phyloP scores from a whole-genome alignment of 2,329 filamentous ascomycete genomes.

The Colletotrichum destructivum region DNA sequence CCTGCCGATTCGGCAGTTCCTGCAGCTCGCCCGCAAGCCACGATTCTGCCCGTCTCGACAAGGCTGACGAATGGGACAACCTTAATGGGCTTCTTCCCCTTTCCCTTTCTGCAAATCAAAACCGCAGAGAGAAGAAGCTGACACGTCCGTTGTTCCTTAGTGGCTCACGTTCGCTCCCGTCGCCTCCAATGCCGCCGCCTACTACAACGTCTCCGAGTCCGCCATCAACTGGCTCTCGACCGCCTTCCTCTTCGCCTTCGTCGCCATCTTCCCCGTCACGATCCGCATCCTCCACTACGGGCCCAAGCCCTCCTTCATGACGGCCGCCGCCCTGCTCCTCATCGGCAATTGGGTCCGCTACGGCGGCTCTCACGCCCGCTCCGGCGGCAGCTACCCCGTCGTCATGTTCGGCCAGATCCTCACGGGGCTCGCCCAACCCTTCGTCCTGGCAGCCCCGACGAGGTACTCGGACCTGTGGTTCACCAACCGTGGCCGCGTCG shows the following conservation, averaged over 20 bases:
- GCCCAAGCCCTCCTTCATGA: slow-evolving; percentile 83
- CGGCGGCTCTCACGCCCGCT: slow-evolving; percentile 71
- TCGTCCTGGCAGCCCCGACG: slow-evolving; percentile 90
- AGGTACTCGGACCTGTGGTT: slow-evolving; percentile 97
- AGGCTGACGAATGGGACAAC: slow-evolving; percentile 19
- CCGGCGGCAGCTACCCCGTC: slow-evolving; percentile 77
- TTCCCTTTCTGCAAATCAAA: background rate
- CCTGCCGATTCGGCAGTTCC: background rate
- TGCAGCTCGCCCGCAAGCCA: slow-evolving; percentile 5
- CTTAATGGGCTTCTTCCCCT: no score
- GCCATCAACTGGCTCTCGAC: slow-evolving; percentile 95
- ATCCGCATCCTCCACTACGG: slow-evolving; percentile 86
- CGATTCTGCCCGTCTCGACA: background rate
- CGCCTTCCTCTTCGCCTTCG: slow-evolving; percentile 88
- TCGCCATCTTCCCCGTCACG: slow-evolving; percentile 77
- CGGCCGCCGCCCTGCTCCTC: slow-evolving; percentile 80
- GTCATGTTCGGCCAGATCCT: slow-evolving; percentile 94
- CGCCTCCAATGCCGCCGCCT: slow-evolving; percentile 79
- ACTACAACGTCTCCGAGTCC: slow-evolving; percentile 82
- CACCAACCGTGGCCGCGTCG: slow-evolving; percentile 84
- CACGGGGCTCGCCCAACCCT: slow-evolving; percentile 90
- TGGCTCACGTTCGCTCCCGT: slow-evolving; percentile 95
- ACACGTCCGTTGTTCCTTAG: slow-evolving; percentile 57
- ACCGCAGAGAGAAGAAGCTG: background rate
- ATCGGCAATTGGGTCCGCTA: slow-evolving; percentile 94